These are phyloP conservation scores for Populus nigra DNA, from an alignment of 345 rosid species.

Conservation along the genomic window DNA sequence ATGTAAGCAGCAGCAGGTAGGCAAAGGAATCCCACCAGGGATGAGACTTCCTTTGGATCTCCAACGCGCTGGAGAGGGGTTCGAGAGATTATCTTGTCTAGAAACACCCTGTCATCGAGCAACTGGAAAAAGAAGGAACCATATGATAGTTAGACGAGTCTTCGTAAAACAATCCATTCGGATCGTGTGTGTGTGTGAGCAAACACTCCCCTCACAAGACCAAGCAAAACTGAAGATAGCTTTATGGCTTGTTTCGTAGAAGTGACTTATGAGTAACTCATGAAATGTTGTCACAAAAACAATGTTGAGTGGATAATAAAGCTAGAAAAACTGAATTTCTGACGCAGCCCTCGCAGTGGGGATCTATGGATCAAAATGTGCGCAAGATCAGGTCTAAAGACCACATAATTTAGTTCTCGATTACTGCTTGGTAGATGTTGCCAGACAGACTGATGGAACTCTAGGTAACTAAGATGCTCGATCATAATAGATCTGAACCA, in stretches of 20 bases:
- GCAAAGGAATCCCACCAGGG: conserved; percentile 64
- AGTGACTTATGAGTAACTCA: no score
- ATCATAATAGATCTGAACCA: neutral
- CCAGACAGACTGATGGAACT: neutral
- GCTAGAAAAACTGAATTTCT: neutral
- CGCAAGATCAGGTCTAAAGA: neutral
- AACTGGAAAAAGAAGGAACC: conserved; percentile 33
- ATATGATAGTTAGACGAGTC: neutral
- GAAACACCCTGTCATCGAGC: conserved; percentile 46
- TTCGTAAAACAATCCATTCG: neutral
- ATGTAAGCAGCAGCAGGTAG: conserved; percentile 75
- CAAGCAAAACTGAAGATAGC: no score
- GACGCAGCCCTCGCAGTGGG: no score
- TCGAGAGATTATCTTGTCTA: conserved; percentile 45
- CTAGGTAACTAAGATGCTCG: neutral
- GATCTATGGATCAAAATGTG: no score
- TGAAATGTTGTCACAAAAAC: neutral
- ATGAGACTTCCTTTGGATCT: conserved; percentile 77
- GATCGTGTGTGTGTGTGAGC: neutral
- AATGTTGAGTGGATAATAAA: neutral
- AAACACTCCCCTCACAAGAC: neutral
- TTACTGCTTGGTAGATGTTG: neutral
- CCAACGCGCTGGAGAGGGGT: conserved; percentile 78
- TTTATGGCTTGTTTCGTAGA: neutral
- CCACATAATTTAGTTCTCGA: neutral